A percentile compares a stretch with the other conserved stretches of the same genome.
phyloP scores from a whole-genome alignment of 2,329 filamentous ascomycete genomes.

The Zasmidium citrigriseum region DNA sequence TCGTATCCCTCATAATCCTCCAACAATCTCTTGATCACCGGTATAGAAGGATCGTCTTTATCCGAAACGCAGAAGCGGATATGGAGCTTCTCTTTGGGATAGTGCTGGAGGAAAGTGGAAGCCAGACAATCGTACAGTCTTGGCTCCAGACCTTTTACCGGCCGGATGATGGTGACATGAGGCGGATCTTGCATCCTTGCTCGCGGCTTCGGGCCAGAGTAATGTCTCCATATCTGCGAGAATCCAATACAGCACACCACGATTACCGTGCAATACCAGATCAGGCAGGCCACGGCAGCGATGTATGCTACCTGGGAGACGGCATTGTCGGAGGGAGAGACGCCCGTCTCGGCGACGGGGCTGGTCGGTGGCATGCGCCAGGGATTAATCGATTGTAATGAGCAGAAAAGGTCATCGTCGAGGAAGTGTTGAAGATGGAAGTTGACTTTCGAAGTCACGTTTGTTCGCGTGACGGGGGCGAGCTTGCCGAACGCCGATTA shows the following conservation, averaged over 20 bases:
- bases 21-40: constrained; percentile 70
- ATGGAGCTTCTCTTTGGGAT: constrained; percentile 73
- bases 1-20: constrained; percentile 72
- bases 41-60: constrained; percentile 72
- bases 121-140: constrained; percentile 89
- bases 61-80: constrained; percentile 81
- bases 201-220: constrained; percentile 43
- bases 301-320: constrained; percentile 25
- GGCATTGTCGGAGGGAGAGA: constrained; percentile 14
- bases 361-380: constrained; percentile 27
- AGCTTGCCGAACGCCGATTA: neutral
- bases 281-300: constrained; percentile 30
- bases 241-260: constrained; percentile 61
- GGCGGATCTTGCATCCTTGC: constrained; percentile 52
- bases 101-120: constrained; percentile 79
- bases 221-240: constrained; percentile 60
- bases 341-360: constrained; percentile 24
- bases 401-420: too few species aligned
- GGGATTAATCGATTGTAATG: neutral
- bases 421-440: too few species aligned
- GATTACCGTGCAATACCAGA: constrained; percentile 50
- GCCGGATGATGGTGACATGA: constrained; percentile 86
- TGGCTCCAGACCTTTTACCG: constrained; percentile 89
- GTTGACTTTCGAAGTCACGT: neutral
- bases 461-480: neutral